Evolutionary conservation across 2,329 filamentous ascomycete genomes (phyloP).

Genomic region (Ceratocystis destructans): DNA sequence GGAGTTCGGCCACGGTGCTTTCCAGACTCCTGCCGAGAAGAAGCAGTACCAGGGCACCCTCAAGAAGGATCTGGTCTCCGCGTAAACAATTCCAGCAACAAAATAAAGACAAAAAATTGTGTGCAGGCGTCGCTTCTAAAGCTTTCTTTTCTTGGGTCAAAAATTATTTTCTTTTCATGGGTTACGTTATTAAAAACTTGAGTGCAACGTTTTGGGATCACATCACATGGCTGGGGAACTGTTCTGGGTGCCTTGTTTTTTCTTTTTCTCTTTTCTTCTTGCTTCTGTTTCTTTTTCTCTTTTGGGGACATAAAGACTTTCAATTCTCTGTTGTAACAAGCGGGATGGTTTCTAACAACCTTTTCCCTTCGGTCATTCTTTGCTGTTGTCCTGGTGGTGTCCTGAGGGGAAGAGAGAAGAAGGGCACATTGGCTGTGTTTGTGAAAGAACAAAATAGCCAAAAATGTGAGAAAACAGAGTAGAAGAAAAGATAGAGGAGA

Average conservation of each 20-base stretch:
- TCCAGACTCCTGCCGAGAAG: slow-evolving; percentile 98
- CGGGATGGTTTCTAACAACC: neutral
- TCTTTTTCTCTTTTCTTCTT: slow-evolving; percentile 8
- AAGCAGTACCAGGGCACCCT: slow-evolving; percentile 91
- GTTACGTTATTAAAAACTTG: slow-evolving; percentile 11
- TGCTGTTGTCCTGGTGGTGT: neutral
- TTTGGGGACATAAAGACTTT: neutral
- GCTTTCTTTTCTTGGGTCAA: slow-evolving; percentile 1
- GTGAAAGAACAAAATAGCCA: neutral
- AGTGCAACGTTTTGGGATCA: slow-evolving; percentile 6
- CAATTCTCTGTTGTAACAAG: slow-evolving; percentile 3
- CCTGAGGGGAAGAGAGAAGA: too few relatives aligned
- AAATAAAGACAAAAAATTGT: slow-evolving; percentile 20
- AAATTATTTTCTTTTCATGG: slow-evolving; percentile 10
- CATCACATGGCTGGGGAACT: slow-evolving; percentile 5
- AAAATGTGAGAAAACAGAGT: neutral
- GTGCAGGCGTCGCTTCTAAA: slow-evolving; percentile 14
- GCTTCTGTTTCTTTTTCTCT: neutral
- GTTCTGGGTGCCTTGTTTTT: slow-evolving; percentile 12
- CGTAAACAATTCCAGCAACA: slow-evolving; percentile 26
- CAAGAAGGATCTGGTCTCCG: slow-evolving; percentile 78
- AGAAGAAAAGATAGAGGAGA: neutral
- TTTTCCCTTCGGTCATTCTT: slow-evolving; percentile 8
- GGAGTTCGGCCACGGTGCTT: slow-evolving; percentile 99
- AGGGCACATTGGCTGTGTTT: neutral